A percentile compares a stretch with the other conserved stretches of the same genome.
phyloP scores from a whole-genome alignment of 805 yeast genomes.

The Wickerhamiella alocasiicola region DNA sequence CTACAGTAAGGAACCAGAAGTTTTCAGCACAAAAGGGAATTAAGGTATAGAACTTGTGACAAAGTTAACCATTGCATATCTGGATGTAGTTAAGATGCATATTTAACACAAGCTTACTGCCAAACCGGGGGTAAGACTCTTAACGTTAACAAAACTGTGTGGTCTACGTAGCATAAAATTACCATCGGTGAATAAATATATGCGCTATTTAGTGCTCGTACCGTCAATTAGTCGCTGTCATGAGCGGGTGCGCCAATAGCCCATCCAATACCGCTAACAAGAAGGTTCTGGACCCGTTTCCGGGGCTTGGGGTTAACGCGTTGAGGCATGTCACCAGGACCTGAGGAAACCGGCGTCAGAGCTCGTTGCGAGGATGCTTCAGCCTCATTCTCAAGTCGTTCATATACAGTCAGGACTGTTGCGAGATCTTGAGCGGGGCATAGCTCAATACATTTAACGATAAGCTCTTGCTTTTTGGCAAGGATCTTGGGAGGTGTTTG shows the following conservation, averaged over 20 bases:
- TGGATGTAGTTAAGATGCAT: too few species aligned
- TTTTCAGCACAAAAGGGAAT: too few species aligned
- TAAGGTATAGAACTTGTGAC: too few species aligned
- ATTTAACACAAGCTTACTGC: too few species aligned
- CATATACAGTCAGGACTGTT: neutral
- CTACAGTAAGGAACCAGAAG: slow-evolving; percentile 13
- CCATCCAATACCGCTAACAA: slow-evolving; percentile 10
- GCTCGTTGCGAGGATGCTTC: neutral
- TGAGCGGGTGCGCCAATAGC: slow-evolving; percentile 8
- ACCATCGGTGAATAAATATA: too few species aligned
- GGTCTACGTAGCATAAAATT: too few species aligned
- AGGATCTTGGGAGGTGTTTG: slow-evolving; percentile 2
- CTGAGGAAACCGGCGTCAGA: neutral
- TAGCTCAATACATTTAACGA: slow-evolving; percentile 4
- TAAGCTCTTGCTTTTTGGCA: slow-evolving; percentile 5
- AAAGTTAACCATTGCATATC: too few species aligned
- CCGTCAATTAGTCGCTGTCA: too few species aligned
- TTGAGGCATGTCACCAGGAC: neutral
- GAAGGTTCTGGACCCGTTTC: slow-evolving; percentile 5
- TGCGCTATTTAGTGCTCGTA: too few species aligned
- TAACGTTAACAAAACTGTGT: too few species aligned
- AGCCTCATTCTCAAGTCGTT: neutral
- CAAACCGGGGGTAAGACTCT: too few species aligned
- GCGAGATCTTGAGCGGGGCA: slow-evolving; percentile 7
- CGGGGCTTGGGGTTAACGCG: slow-evolving; percentile 3